Base-by-base conservation (phyloP, 257 asterid species). In the Striga asiatica region DNA sequence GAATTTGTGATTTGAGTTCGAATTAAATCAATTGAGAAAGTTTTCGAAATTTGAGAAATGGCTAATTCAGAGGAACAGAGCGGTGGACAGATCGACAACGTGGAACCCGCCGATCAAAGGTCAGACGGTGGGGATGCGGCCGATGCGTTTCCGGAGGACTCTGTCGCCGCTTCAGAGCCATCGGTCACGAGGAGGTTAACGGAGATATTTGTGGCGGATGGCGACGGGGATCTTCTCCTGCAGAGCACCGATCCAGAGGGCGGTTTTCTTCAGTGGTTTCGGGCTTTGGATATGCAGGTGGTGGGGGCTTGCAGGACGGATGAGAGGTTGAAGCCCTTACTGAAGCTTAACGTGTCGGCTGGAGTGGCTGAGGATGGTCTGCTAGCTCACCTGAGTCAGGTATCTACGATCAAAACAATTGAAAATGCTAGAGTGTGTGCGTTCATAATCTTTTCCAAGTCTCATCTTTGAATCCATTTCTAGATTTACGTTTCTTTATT, bases 221-320 rank as follows among this genome's bases (percentile, higher is more conserved):
- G 77, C 39, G 83, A 76, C 18, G 93, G 56, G 50, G 91, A 85
- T 81, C 77, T 79, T 61, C 55, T 80, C 71, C 68, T 78, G 59
- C 84, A 74, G 71, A 75, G 72, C 67, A 71, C 72, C 67, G 81
- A 73, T 42, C 54, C 79, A 38, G 85, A 72, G 52, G 83, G 67
- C 10, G 73, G 64, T 39, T 76, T 92, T 69, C 25, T 76, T 54
- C 91, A 67, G 45, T 92, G 94, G 94, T 68, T 84, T 61, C 68
- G 72, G 46, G 97, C 95, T 11, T 66, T 92, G 70, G 97, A 88
- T 71, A 72, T 82, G 70, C 99, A 92, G 76, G 85, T 80, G 32
- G 74, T 82, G 74, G 98, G 99, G 34, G 99, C 97, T 52, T 92
- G 99, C 66, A 84, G 99, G 9, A 82, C 78, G 12, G 99, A 92